A percentile compares a stretch with the other conserved stretches of the same genome.
These are phyloP conservation scores for Hymenoscyphus linearis DNA, from an alignment of 2,329 filamentous ascomycete genomes.

Conservation along the genomic window DNA sequence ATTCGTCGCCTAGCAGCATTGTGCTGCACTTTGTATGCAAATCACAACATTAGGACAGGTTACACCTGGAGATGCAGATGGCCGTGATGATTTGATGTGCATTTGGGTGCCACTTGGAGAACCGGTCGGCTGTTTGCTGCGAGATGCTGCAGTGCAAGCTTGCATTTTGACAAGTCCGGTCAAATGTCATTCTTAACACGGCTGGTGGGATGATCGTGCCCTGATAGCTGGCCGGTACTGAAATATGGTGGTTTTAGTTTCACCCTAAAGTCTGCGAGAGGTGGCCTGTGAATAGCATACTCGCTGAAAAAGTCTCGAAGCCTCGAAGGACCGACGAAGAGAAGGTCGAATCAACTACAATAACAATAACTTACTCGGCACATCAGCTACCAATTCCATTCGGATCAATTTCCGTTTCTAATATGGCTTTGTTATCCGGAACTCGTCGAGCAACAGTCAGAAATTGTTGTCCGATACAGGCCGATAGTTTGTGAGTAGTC, in stretches of 20 bases:
- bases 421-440: background rate
- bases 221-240: background rate
- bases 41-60: constrained; percentile 18
- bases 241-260: background rate
- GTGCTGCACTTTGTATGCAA: constrained; percentile 16
- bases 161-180: background rate
- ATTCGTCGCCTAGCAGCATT: constrained; percentile 13
- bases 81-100: constrained; percentile 15
- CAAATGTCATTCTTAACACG: background rate
- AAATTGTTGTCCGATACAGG: constrained; percentile 8
- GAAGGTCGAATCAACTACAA: background rate
- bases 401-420: no score
- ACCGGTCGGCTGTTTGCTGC: background rate
- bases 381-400: no score
- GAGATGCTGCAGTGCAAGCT: background rate
- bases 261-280: background rate
- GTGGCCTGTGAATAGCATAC: background rate
- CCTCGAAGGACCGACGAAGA: no score
- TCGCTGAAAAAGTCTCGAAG: background rate
- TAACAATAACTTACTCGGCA: background rate
- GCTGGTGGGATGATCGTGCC: background rate
- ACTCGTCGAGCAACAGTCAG: background rate
- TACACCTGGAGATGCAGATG: constrained; percentile 18
- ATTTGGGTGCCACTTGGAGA: background rate
- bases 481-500: background rate